Base-by-base conservation (phyloP, 2,329 filamentous ascomycete species). In the Rugonectria rugulosa region DNA sequence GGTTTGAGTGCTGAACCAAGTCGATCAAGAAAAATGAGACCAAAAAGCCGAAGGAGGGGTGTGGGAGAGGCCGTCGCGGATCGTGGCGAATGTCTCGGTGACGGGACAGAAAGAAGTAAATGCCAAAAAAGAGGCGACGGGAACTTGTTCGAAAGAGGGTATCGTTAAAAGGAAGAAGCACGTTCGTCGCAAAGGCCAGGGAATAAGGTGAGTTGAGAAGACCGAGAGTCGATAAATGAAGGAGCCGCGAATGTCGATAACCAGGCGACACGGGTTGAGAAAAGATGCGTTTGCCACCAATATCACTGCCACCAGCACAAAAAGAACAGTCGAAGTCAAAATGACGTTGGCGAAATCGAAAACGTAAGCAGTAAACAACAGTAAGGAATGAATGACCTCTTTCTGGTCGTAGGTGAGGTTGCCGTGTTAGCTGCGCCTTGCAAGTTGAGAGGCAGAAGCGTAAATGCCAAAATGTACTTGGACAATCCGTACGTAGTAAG, bases 231-330 rank as follows among this genome's bases (percentile, higher is more conserved):
- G 40, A 44, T n/a, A n/a, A 38, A 51, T 51, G 40, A 51, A 32
- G 6, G 32, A 19, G 14, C 14, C 5, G 32, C 12, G 7, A 55
- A 9, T 19, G 47, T 56, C 47, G 47, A 51, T 42, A 46, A 21
- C 45, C 36, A 60, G 59, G 53, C 53, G 57, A 52, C 57, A 56
- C 54, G 41, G 27, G 48, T 43, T 51, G 47, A 50, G 34, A 10
- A 19, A 21, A 21, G 17, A 20, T 10, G 34, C 19, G 20, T 19
- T 41, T 26, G 32, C 26, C 40, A 37, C 45, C 45, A 24, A 32
- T 38, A 31, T 43, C 38, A 57, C 59, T 52, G 49, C 45, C 59
- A 61, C 59, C 19, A 53, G 49, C 40, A 61, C 31, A 14, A 19
- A 29, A 14, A 24, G 19, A 40, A 24, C 21, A 20, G 15, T 14